Evolutionary conservation across 495 filamentous ascomycete species (phyloP), one percentile per base, ranked within the genome.

Genomic region (Rusavskia elegans): DNA sequence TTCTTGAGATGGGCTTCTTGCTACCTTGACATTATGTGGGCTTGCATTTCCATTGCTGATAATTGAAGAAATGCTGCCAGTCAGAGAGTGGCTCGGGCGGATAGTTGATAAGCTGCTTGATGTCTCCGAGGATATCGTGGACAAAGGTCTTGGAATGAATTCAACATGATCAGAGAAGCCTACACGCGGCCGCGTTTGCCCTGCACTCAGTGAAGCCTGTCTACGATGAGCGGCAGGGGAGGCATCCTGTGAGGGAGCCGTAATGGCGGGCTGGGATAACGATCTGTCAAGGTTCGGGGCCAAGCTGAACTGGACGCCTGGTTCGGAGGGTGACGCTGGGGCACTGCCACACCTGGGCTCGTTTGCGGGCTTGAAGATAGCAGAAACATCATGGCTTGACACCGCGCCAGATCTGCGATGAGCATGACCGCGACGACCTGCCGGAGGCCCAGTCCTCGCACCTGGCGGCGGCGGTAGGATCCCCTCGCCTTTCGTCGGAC

Each of bases 351-450:
- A 71, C 45, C 70, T 69, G 29, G 72, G 51, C 19, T 78, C 63
- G 20, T 62, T 63, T 3, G 75, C 63, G 11, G 77, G 75, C 53
- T 82, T 82, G 23, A 87, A 67, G 44, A 94, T 84, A 19, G 79
- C 74, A 7, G 80, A 81, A 4, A 93, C 64, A 66, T 95, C 89
- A 54, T 88, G 80, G 54, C 75, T 82, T n/a, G 87, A 92, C 11
- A 94, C 81, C 1, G 89, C 89, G 35, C 78, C 81, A n/a, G 87
- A 93, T 53, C 89, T 78, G 48, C 87, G 78, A 68, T 94, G 89
- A 13, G 81, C 81, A 67, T 95, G 89, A 19, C 85, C 79, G 59
- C 84, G 76, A 52, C 77, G 71, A 29, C 71, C 69, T 27, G 64
- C 54, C 10, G 74, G 62, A 41, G 71, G 74, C 7, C 70, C 71